Percentiles rank a stretch among this genome's conserved stretches.
These are phyloP conservation scores for Coemansia sp. DNA, from an alignment of 192 early-diverging fungal genomes.

Conservation along the genomic window DNA sequence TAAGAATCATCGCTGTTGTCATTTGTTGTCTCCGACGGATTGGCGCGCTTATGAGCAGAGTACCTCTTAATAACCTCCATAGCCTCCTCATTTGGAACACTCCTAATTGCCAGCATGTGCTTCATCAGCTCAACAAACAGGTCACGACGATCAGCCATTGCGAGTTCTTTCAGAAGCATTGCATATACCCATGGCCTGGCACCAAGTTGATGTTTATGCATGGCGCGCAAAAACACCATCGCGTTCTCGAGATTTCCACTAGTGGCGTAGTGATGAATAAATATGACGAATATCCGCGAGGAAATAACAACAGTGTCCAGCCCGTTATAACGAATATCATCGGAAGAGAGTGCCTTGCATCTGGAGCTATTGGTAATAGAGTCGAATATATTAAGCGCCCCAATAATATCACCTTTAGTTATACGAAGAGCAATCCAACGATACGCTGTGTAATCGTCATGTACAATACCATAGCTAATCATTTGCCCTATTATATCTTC, in stretches of 20 bases:
- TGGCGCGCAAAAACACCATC: slow-evolving; percentile 15
- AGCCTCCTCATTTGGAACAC: slow-evolving; percentile 3
- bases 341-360: slow-evolving; percentile 7
- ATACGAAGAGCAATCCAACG: slow-evolving; percentile 31
- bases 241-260: slow-evolving; percentile 2
- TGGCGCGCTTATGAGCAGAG: neutral
- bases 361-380: slow-evolving; percentile 14
- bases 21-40: neutral
- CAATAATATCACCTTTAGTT: slow-evolving; percentile 9
- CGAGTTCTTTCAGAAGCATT: slow-evolving; percentile 11
- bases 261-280: slow-evolving; percentile 18
- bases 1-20: neutral
- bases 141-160: slow-evolving; percentile 4
- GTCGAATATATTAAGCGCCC: slow-evolving; percentile 20
- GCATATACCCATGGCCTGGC: slow-evolving; percentile 16
- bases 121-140: slow-evolving; percentile 22
- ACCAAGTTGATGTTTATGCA: slow-evolving; percentile 19
- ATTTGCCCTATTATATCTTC: slow-evolving; percentile 25
- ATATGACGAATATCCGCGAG: slow-evolving; percentile 18
- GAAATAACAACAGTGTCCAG: slow-evolving; percentile 10
- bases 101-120: slow-evolving; percentile 15
- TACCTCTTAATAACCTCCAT: slow-evolving; percentile 23
- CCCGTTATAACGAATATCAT: slow-evolving; percentile 11
- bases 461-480: slow-evolving; percentile 4
- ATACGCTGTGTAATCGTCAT: slow-evolving; percentile 15